These are phyloP conservation scores for Pulicaria dysenterica DNA, from an alignment of 129 eudicot species.

Conservation along the genomic window DNA sequence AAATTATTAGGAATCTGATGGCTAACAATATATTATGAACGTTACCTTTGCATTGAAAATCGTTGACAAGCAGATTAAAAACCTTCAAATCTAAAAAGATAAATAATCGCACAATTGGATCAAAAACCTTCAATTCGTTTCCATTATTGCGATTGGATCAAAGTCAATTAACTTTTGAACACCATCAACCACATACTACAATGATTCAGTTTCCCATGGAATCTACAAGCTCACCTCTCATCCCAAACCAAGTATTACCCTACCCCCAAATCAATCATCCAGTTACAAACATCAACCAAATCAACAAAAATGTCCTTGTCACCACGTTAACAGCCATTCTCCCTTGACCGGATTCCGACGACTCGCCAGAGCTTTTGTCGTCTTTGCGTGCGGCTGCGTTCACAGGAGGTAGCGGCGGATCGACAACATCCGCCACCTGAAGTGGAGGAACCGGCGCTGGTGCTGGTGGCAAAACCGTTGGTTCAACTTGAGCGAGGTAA, in stretches of 20 bases:
- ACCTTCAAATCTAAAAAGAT: too few species aligned
- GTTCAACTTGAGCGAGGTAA: slow-evolving; percentile 26
- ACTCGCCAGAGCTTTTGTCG: neutral
- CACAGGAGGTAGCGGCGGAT: slow-evolving; percentile 75
- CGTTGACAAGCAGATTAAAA: too few species aligned
- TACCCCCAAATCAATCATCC: slow-evolving; percentile 20
- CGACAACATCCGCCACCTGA: slow-evolving; percentile 46
- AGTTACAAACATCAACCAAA: slow-evolving; percentile 18
- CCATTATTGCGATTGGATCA: too few species aligned
- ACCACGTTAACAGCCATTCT: slow-evolving; percentile 15
- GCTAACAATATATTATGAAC: too few species aligned
- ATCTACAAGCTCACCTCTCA: slow-evolving; percentile 2
- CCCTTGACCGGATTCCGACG: slow-evolving; percentile 25
- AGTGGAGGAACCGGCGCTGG: slow-evolving; percentile 52
- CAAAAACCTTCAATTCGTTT: too few species aligned
- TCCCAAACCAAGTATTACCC: slow-evolving; percentile 1
- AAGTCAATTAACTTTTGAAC: too few species aligned
- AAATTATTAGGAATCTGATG: too few species aligned
- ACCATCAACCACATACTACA: too few species aligned
- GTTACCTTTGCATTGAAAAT: too few species aligned
- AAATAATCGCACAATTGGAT: too few species aligned
- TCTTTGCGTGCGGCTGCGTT: slow-evolving; percentile 21
- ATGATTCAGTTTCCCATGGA: neutral
- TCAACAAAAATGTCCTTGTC: slow-evolving; percentile 31
- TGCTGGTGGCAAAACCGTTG: slow-evolving; percentile 52